These are phyloP conservation scores for Aspergillus uvarum DNA, from an alignment of 2,329 filamentous ascomycete species.

Conservation along the genomic window DNA sequence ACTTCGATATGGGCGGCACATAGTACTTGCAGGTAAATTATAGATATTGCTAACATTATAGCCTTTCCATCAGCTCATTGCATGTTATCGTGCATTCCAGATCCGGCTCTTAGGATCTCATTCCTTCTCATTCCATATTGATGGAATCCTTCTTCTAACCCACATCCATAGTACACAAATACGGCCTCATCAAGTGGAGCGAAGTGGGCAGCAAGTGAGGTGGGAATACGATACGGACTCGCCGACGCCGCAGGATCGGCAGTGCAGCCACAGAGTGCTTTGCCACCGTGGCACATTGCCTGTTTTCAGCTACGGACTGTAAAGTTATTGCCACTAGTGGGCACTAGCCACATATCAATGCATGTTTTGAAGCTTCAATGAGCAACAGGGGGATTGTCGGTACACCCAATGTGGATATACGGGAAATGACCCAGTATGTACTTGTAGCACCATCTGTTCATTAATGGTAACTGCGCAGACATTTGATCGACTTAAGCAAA, in stretches of 20 bases:
- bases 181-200: neutral
- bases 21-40: too few relatives aligned
- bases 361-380: neutral
- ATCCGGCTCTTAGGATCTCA: too few relatives aligned
- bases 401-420: neutral
- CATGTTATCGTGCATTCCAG: too few relatives aligned
- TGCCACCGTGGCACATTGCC: slow-evolving; percentile 8
- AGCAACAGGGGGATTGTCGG: neutral
- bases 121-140: too few relatives aligned
- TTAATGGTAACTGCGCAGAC: too few relatives aligned
- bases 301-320: neutral
- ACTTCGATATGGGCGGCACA: too few relatives aligned
- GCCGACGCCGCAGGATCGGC: slow-evolving; percentile 11
- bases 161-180: neutral
- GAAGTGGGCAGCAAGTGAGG: neutral
- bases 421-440: too few relatives aligned
- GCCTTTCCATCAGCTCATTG: too few relatives aligned
- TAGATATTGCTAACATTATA: too few relatives aligned
- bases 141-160: neutral
- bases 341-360: slow-evolving; percentile 11
- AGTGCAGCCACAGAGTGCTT: slow-evolving; percentile 4
- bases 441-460: too few relatives aligned
- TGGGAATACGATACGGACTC: neutral
- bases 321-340: slow-evolving; percentile 6
- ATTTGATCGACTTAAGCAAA: too few relatives aligned